A percentile compares a stretch with the other conserved stretches of the same genome.
Conservation (phyloP, 441 rosid genomes). For the Isatis lusitanica region DNA sequence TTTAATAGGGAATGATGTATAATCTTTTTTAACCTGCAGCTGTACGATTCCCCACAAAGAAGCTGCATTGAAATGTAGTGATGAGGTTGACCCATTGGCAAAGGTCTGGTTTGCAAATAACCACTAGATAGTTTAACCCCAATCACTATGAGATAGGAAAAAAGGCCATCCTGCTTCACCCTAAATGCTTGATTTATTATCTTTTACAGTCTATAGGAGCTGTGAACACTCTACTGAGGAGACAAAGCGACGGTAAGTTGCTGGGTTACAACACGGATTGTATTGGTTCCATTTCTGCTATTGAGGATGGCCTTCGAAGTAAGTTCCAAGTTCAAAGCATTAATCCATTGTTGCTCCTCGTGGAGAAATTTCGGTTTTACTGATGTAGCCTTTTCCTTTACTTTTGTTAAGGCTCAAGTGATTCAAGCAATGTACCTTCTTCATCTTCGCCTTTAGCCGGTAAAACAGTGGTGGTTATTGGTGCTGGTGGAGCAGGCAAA, state of each 20-base stretch:
- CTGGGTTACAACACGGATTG: conserved; percentile 70
- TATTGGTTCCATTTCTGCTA: conserved; percentile 76
- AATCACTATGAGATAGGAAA: not conserved
- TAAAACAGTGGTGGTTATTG: conserved; percentile 71
- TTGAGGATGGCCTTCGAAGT: conserved; percentile 74
- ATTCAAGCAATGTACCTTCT: conserved; percentile 29
- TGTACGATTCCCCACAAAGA: conserved; percentile 94
- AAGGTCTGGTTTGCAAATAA: conserved; percentile 53
- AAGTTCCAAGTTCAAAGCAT: conserved; percentile 26
- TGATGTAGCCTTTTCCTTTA: conserved; percentile 13
- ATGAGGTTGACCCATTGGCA: conserved; percentile 87
- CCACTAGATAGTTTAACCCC: not conserved
- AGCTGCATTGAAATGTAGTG: conserved; percentile 78
- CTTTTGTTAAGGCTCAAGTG: conserved; percentile 38
- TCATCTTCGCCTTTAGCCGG: conserved; percentile 57
- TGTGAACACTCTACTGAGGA: conserved; percentile 67
- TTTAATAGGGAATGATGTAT: conserved; percentile 1
- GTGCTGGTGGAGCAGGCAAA: conserved; percentile 87
- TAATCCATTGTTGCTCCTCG: not conserved
- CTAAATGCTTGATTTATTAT: conserved; percentile 21
- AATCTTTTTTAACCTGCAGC: conserved; percentile 44
- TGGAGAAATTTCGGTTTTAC: conserved; percentile 6
- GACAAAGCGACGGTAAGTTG: conserved; percentile 62
- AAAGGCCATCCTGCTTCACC: not conserved
- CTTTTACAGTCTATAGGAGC: conserved; percentile 77